Evolutionary conservation across 345 rosid genomes (phyloP).

Genomic region (Citrus mangshanensis): DNA sequence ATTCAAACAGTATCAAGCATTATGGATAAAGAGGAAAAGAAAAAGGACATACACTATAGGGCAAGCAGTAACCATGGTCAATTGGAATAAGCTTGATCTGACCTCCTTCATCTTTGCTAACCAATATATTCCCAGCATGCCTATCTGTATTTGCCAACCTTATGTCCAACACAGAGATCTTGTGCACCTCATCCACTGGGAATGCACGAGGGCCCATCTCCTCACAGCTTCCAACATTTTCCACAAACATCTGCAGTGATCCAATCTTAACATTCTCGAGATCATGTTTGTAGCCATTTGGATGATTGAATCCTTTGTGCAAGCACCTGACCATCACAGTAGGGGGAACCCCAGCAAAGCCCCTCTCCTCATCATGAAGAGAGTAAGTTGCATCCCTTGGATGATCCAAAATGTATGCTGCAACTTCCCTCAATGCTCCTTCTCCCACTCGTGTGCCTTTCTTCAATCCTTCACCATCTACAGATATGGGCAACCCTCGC

Average conservation of each 20-base stretch:
- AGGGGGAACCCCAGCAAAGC: constrained; percentile 89
- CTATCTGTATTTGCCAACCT: constrained; percentile 96
- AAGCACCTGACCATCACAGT: constrained; percentile 77
- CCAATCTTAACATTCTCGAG: constrained; percentile 58
- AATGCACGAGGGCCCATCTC: constrained; percentile 77
- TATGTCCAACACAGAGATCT: constrained; percentile 83
- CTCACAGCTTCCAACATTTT: constrained; percentile 80
- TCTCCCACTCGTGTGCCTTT: constrained; percentile 80
- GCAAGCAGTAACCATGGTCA: constrained; percentile 91
- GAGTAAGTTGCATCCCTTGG: constrained; percentile 42
- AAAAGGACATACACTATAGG: constrained; percentile 56
- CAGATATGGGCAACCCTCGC: constrained; percentile 50
- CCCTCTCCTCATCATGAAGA: constrained; percentile 35
- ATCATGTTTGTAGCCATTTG: constrained; percentile 46
- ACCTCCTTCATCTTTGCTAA: constrained; percentile 48
- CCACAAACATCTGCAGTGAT: constrained; percentile 77
- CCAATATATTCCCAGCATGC: constrained; percentile 84
- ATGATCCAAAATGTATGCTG: constrained; percentile 82
- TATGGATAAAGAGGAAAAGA: not conserved
- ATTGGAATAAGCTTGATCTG: constrained; percentile 62
- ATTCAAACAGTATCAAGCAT: not conserved
- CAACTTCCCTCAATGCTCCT: constrained; percentile 88
- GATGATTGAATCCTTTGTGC: constrained; percentile 69
- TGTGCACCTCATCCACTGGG: constrained; percentile 77
- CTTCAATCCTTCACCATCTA: constrained; percentile 80